Base-by-base conservation (phyloP, 192 early-diverging fungal species). In the Entomortierella lignicola region DNA sequence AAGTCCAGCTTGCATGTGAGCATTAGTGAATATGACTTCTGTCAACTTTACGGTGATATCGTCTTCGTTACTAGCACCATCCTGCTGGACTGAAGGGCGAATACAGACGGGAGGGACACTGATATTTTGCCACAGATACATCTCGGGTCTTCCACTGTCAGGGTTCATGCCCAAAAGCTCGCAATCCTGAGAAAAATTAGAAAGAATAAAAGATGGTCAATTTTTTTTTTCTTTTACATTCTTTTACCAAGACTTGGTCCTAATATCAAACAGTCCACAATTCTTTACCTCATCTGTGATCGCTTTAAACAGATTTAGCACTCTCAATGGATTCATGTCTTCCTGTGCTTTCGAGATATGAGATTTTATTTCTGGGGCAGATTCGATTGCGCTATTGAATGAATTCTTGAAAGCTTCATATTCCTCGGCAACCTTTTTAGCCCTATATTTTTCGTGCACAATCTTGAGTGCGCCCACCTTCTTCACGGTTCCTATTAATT, bases 61-160 rank as follows among this genome's bases (percentile, higher is more conserved):
- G 61, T 99, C 98, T 80, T 99, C 97, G 54, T 93, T 97, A 85
- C 94, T 97, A 59, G 93, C 91, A 60, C 92, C 94, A 69, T 99
- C 97, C 82, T 95, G 94, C 8, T 93, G 92, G 37, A 99, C 92
- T 4, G 95, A 97, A 0, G 98, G 97, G 21, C 98, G 93, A 71
- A 99, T 95, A 77, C 94, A 95, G 12, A 93, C 93, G 21, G 98
- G 98, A 3, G 98, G 98, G 7, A 99, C 95, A 10, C 97, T 95
- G 50, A 99, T 77, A 43, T 95, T 92, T 32, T 92, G 95, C 97
- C 97, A 99, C 25, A 99, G 77, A 66, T 96, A 97, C 79, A 91
- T 84, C 73, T 99, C 96, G 6, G 98, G 98, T 31, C 97, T 85
- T 23, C 94, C 94, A 61, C 88, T 80, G 43, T 85, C 83, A 27